Evolutionary conservation across 768 basidiomycete species (phyloP).

Genomic region (Serendipita sp.): DNA sequence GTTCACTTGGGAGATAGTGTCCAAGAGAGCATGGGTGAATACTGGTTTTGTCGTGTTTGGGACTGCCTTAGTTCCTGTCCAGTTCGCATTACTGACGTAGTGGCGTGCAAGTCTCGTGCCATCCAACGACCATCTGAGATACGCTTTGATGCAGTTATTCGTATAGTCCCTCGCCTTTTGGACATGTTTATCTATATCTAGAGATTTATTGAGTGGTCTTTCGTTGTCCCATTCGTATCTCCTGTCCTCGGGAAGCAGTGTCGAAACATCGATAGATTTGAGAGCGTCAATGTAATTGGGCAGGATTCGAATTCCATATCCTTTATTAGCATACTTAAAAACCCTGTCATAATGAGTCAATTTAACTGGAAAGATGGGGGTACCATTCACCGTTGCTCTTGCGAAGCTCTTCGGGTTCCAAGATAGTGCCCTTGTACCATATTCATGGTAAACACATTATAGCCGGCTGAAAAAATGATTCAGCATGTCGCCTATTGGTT

Average conservation of each 20-base stretch:
- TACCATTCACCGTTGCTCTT: constrained; percentile 9
- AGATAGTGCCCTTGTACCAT: constrained; percentile 11
- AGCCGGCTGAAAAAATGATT: not conserved
- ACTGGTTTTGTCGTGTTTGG: not conserved
- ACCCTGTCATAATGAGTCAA: constrained; percentile 4
- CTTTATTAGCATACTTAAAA: constrained; percentile 12
- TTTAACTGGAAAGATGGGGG: not conserved
- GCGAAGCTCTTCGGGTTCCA: constrained; percentile 9
- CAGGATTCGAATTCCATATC: constrained; percentile 12
- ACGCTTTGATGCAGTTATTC: not conserved
- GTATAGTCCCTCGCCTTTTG: constrained; percentile 3
- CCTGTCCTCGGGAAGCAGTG: not conserved
- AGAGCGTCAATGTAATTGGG: constrained; percentile 9
- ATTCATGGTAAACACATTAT: constrained; percentile 12
- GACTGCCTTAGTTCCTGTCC: not conserved
- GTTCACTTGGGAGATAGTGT: not conserved
- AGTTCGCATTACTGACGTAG: not conserved
- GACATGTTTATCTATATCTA: not conserved
- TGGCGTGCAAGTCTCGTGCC: not conserved
- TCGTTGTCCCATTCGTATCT: not conserved
- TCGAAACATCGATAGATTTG: not conserved
- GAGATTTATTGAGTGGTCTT: not conserved
- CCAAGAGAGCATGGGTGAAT: constrained; percentile 9
- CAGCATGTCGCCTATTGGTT: not conserved
- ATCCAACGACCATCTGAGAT: not conserved